Conservation (phyloP, 257 asterid species). For the Nicotiana obtusifolia region DNA sequence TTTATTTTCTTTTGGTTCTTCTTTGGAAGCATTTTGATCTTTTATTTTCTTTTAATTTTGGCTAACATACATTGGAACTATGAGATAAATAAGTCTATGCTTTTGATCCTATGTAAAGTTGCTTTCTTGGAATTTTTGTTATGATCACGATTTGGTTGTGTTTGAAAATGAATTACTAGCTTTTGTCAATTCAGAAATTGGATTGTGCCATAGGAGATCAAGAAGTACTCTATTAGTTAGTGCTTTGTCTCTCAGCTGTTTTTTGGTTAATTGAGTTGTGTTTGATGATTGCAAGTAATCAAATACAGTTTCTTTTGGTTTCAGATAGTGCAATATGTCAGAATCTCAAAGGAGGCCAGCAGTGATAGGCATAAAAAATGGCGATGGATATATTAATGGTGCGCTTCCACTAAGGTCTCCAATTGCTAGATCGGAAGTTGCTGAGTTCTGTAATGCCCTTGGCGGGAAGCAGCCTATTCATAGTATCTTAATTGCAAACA, state of each 20-base stretch:
- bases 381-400: constrained; percentile 52
- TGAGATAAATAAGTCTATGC: not conserved
- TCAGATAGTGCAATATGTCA: constrained; percentile 68
- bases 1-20: too few species aligned
- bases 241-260: not conserved
- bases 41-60: not conserved
- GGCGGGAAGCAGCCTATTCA: constrained; percentile 79
- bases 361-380: constrained; percentile 23
- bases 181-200: not conserved
- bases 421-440: constrained; percentile 46
- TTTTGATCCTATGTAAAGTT: not conserved
- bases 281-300: not conserved
- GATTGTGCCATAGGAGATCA: not conserved
- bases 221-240: not conserved
- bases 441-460: constrained; percentile 71
- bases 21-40: not conserved
- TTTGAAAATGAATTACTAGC: not conserved
- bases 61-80: not conserved
- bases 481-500: constrained; percentile 93
- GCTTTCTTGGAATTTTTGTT: not conserved
- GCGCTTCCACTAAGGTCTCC: constrained; percentile 61
- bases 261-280: not conserved
- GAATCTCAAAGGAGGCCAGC: constrained; percentile 80
- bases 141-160: constrained; percentile 8
- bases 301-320: constrained; percentile 2